Evolutionary conservation across 495 filamentous ascomycete genomes (phyloP), one percentile per base, ranked within the genome.

Genomic region (Penicillium samsonianum): DNA sequence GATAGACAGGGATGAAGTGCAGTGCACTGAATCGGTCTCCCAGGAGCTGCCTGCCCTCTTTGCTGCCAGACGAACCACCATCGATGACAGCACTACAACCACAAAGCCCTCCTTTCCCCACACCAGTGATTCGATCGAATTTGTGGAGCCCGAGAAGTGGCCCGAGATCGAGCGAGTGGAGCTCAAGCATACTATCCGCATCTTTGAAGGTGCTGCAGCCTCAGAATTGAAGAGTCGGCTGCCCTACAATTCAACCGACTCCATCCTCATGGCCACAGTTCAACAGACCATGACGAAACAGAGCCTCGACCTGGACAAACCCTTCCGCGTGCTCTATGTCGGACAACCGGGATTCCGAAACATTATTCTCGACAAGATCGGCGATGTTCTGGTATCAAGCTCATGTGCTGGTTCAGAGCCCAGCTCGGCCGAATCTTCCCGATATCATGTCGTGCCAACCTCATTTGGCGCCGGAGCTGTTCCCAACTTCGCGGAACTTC

Each of bases 391-490:
- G 46, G 79, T 82, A 19, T 78, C 81, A 17, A 77, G 78, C 59
- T 78, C 79, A 31, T 67, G 67, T 50, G 63, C 65, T 58, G 67
- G 66, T 20, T 73, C 70, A 8, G 72, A 71, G 40, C 73, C 70
- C 47, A 78, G 74, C 63, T 79, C 81, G 42, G 67, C 75, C 23
- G 77, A 80, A 55, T 80, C 83, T 17, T 86, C 84, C 30, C 78
- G 82, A 52, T 91, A 86, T 70, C 90, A 88, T 72, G 84, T 91
- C 58, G 84, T 92, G 42, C 88, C 88, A 28, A 86, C 88, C 1
- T 86, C 84, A 0, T 91, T 89, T 68, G 87, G 87, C 51, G 71
- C 70, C 52, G 71, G 72, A 19, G 70, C 77, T 12, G 77, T 83
- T 20, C 77, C 80, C 17, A 80, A 80, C 50, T 80, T 78, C 59